Evolutionary conservation across 140 eudicot species (phyloP).

Genomic region (Oenanthe javanica): DNA sequence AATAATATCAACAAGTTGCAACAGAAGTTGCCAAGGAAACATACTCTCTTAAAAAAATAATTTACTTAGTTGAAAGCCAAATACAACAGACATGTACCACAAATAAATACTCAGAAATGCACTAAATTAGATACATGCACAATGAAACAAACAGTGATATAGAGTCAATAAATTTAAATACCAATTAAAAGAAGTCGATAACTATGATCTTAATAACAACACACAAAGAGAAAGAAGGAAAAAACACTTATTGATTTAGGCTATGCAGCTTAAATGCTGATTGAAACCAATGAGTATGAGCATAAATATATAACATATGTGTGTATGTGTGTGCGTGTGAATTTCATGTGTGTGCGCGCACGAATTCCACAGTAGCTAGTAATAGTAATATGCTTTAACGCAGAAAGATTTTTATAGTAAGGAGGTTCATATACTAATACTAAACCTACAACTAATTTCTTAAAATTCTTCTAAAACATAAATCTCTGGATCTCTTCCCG

Average conservation of each 20-base stretch:
- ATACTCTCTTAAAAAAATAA: not conserved
- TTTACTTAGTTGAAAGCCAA: not conserved
- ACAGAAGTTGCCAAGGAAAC: not conserved
- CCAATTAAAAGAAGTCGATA: not conserved
- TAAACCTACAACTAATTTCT: not conserved
- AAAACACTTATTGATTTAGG: no score
- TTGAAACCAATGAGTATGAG: not conserved
- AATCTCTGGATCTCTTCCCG: no score
- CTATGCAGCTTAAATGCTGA: not conserved
- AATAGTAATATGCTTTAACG: not conserved
- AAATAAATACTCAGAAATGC: not conserved
- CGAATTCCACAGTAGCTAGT: not conserved
- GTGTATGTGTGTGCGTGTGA: not conserved
- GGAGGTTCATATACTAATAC: not conserved
- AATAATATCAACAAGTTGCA: not conserved
- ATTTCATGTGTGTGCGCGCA: no score
- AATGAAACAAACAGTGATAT: not conserved
- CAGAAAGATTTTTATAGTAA: no score
- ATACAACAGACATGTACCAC: not conserved
- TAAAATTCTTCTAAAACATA: not conserved
- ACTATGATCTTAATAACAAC: not conserved
- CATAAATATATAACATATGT: not conserved
- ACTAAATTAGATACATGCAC: not conserved
- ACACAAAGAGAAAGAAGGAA: not conserved
- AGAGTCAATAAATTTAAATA: not conserved